These are phyloP conservation scores for Themeda triandra DNA, from an alignment of 176 grass and related monocot genomes.

Conservation along the genomic window DNA sequence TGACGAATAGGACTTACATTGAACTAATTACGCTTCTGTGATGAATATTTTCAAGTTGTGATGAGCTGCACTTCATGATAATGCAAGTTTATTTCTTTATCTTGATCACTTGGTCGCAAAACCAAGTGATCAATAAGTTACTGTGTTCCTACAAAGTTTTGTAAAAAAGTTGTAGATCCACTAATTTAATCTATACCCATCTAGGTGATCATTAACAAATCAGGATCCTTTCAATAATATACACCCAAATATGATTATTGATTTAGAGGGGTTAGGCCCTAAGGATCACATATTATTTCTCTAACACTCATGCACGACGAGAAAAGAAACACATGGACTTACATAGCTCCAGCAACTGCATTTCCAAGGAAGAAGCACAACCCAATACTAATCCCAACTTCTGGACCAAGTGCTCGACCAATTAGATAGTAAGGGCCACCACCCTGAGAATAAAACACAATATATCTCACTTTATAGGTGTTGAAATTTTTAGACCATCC, in stretches of 20 bases:
- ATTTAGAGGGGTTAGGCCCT: not conserved
- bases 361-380: slow-evolving; percentile 98
- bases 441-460: slow-evolving; percentile 42
- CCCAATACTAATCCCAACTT: slow-evolving; percentile 98
- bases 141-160: not conserved
- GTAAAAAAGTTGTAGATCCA: not conserved
- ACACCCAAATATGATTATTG: not conserved
- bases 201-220: not conserved
- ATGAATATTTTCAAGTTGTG: too few species aligned
- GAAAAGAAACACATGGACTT: slow-evolving; percentile 28
- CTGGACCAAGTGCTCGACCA: slow-evolving; percentile 86
- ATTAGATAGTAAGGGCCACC: slow-evolving; percentile 97
- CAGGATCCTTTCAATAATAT: not conserved
- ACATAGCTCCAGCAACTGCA: slow-evolving; percentile 96
- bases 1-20: too few species aligned
- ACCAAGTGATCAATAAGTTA: not conserved
- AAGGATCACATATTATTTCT: not conserved
- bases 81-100: not conserved
- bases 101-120: not conserved
- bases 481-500: not conserved
- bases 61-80: not conserved
- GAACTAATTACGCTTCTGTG: too few species aligned
- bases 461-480: not conserved
- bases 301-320: not conserved
- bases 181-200: not conserved